These are phyloP conservation scores for Cystoderma amianthinum DNA, from an alignment of 768 basidiomycete species.

Conservation along the genomic window DNA sequence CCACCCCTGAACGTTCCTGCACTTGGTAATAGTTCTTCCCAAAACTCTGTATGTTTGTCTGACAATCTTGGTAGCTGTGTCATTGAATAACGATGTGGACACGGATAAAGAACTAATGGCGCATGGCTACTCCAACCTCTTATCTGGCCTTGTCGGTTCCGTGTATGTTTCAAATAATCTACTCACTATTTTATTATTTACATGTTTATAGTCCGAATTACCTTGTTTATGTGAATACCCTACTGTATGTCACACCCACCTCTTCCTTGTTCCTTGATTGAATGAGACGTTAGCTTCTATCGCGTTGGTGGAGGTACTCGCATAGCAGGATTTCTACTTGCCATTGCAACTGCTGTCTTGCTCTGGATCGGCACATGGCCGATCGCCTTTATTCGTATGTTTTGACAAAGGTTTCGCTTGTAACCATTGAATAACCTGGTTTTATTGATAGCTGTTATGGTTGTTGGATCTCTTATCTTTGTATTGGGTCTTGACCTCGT, in stretches of 20 bases:
- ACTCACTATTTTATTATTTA: background rate
- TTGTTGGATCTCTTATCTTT: constrained; percentile 88
- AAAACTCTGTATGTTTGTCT: background rate
- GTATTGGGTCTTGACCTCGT: constrained; percentile 91
- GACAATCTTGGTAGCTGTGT: constrained; percentile 52
- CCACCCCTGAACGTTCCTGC: constrained; percentile 89
- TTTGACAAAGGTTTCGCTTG: background rate
- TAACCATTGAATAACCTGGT: too few species aligned
- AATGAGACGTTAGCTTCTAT: constrained; percentile 55
- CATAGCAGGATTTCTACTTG: constrained; percentile 81
- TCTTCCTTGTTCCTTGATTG: background rate
- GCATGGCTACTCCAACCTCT: constrained; percentile 87
- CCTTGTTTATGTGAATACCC: constrained; percentile 82
- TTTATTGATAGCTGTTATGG: constrained; percentile 75
- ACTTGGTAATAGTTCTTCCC: constrained; percentile 41
- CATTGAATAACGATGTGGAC: constrained; percentile 80
- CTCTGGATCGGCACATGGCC: constrained; percentile 82
- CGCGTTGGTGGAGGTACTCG: constrained; percentile 87
- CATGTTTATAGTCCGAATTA: constrained; percentile 59
- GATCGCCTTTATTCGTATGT: constrained; percentile 87
- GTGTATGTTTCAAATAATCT: constrained; percentile 47
- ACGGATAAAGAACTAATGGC: constrained; percentile 90
- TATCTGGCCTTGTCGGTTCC: constrained; percentile 73
- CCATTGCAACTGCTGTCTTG: constrained; percentile 61
- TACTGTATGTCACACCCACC: constrained; percentile 37